Percentiles rank a stretch among this genome's conserved stretches.
These are phyloP conservation scores for Metschnikowia similis DNA, from an alignment of 805 yeast species.

Conservation along the genomic window DNA sequence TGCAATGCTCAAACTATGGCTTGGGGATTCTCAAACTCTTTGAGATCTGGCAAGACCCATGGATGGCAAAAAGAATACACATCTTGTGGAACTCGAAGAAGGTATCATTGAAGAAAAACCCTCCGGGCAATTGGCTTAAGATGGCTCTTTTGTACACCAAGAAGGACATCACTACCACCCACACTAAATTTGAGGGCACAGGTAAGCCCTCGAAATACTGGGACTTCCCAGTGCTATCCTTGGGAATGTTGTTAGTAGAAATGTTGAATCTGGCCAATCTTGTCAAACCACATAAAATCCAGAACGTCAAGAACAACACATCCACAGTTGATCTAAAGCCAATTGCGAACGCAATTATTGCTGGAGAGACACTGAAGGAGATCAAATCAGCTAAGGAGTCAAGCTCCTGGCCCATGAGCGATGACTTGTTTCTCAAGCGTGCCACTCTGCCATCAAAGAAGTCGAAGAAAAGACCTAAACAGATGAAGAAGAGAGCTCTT, in stretches of 20 bases:
- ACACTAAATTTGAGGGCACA: slow-evolving; percentile 78
- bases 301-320: slow-evolving; percentile 67
- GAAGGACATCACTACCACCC: slow-evolving; percentile 70
- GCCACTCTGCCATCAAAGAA: slow-evolving; percentile 98
- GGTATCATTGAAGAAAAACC: slow-evolving; percentile 51
- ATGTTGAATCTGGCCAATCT: slow-evolving; percentile 95
- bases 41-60: slow-evolving; percentile 89
- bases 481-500: slow-evolving; percentile 84
- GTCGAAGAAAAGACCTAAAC: slow-evolving; percentile 92
- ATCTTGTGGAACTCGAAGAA: slow-evolving; percentile 73
- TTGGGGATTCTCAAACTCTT: slow-evolving; percentile 91
- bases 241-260: slow-evolving; percentile 88
- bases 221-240: slow-evolving; percentile 81
- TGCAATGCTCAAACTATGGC: slow-evolving; percentile 37
- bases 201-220: slow-evolving; percentile 96
- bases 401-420: slow-evolving; percentile 94
- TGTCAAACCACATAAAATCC: slow-evolving; percentile 90
- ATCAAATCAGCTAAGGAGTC: slow-evolving; percentile 94
- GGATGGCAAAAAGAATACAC: slow-evolving; percentile 58
- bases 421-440: slow-evolving; percentile 83
- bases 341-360: slow-evolving; percentile 83
- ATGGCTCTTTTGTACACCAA: slow-evolving; percentile 53
- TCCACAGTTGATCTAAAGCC: slow-evolving; percentile 87
- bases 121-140: slow-evolving; percentile 59
- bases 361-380: slow-evolving; percentile 95